Conservation (phyloP, 2,329 filamentous ascomycete species). For the Clarireedia hainanense region DNA sequence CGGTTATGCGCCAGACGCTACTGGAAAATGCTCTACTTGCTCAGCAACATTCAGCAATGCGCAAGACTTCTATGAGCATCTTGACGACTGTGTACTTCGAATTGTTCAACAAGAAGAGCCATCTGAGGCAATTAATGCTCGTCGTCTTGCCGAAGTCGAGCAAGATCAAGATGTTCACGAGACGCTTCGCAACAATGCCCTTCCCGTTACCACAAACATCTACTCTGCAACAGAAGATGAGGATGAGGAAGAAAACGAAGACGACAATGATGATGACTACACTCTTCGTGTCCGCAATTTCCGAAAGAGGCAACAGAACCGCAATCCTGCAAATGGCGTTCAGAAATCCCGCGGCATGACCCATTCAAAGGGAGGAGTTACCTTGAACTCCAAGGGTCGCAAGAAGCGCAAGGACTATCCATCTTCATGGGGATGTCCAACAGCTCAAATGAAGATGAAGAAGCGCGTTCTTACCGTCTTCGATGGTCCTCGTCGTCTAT, state of each 20-base stretch:
- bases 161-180: conserved; percentile 54
- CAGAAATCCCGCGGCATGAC: conserved; percentile 68
- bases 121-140: conserved; percentile 59
- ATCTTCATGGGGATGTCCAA: conserved; percentile 84
- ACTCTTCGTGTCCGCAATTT: conserved; percentile 41
- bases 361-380: conserved; percentile 67
- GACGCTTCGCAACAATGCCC: conserved; percentile 54
- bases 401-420: conserved; percentile 94
- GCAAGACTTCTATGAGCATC: conserved; percentile 95
- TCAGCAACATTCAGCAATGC: conserved; percentile 75
- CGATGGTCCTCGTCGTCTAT: conserved; percentile 77
- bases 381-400: conserved; percentile 54
- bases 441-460: conserved; percentile 96
- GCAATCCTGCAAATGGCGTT: conserved; percentile 40
- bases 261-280: conserved; percentile 50
- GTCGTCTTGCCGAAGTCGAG: conserved; percentile 57
- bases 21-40: conserved; percentile 88
- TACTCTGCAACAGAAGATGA: conserved; percentile 35
- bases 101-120: conserved; percentile 67
- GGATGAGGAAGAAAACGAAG: conserved; percentile 50
- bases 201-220: conserved; percentile 34
- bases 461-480: conserved; percentile 93
- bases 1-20: conserved; percentile 66
- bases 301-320: conserved; percentile 26
- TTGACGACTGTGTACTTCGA: conserved; percentile 68